Evolutionary conservation across 2,329 filamentous ascomycete species (phyloP), one percentile per base, ranked within the genome.

Genomic region (Fusarium agapanthi): DNA sequence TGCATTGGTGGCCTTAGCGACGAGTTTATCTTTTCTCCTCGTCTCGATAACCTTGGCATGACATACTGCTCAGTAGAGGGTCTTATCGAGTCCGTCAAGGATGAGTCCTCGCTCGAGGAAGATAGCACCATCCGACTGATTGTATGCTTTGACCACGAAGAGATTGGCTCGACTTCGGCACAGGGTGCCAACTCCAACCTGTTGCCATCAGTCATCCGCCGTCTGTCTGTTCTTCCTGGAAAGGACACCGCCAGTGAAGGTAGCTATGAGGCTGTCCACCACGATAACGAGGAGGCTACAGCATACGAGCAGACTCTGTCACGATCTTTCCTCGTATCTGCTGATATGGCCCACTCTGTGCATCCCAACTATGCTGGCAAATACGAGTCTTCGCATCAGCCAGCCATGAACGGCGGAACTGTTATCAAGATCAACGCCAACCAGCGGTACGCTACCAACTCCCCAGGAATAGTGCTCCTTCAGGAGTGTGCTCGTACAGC

Each of bases 351-450:
- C 3, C 96, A 99, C 85, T 93, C 93, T 10, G 91, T 99, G 20
- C 94, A 99, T 82, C 96, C 96, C 64, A 99, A 99, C 85, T 99
- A 98, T 81, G 88, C 91, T 9, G 90, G 85, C 76, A 98, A 98
- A 83, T 97, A 98, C 83, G 96, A 99, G 84, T 83, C 90, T 40
- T 93, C 94, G 76, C 96, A 99, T 84, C 90, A 93, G 74, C 96
- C 96, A 10, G 92, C 95, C 83, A 97, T 99, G 89, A 99, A 99
- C 88, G 93, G 94, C 82, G 96, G 96, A 57, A 94, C 94, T 8
- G 95, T 98, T 50, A 95, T 99, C 86, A 99, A 99, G 85, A 89
- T 99, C 86, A 99, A 99, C 80, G 96, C 96, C 71, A 99, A 98
- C 82, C 94, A 96, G 76, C 92, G 95, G 71, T 99, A 99, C 83